Evolutionary conservation across 2,329 filamentous ascomycete species (phyloP), one percentile per base, ranked within the genome.

Genomic region (Aspergillus ibericus): DNA sequence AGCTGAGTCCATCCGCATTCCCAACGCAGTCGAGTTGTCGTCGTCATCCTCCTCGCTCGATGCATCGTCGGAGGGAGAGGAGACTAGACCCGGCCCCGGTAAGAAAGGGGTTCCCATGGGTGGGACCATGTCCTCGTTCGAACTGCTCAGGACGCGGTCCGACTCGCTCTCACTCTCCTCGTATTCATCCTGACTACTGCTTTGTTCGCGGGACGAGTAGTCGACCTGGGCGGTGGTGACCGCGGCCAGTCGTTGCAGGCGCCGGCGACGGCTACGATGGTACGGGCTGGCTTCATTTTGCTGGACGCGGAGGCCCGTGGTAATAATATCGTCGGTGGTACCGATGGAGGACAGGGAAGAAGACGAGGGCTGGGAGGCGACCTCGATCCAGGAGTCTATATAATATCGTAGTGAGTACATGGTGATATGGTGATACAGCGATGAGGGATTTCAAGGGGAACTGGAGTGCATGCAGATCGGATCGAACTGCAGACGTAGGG

Each of bases 321-420:
- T 96, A 64, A 96, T 89, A 65, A 96, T 93, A 70, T 97, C 93
- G 65, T 96, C 92, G 62, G 84, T 76, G 54, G 75, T 75, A 71
- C 89, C 87, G 55, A 87, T 77, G 18, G 85, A 96, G 18, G 93
- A 96, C 12, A 96, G 81, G 13, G 93, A 97, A 2, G 93, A 96
- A 2, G 93, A 96, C 0, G 93, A 97, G 7, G 93, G 92, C 68
- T 95, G 91, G 4, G 93, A 97, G 48, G 90, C 86, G 60, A 99
- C 87, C 75, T 99, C 93, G 67, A 98, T 87, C 95, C 95, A 99
- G 8, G 95, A 97, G 79, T 98, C 95, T 93, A 80, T 65, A 58
- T 78, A 78, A 68, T 77, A 75, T 47, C 69, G 73, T 32, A 76
- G 73, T 78, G 76, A 80, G 75, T 77, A 78, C 73, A 79, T 76